These are phyloP conservation scores for Trametes cubensis DNA, from an alignment of 768 basidiomycete genomes.

Conservation along the genomic window DNA sequence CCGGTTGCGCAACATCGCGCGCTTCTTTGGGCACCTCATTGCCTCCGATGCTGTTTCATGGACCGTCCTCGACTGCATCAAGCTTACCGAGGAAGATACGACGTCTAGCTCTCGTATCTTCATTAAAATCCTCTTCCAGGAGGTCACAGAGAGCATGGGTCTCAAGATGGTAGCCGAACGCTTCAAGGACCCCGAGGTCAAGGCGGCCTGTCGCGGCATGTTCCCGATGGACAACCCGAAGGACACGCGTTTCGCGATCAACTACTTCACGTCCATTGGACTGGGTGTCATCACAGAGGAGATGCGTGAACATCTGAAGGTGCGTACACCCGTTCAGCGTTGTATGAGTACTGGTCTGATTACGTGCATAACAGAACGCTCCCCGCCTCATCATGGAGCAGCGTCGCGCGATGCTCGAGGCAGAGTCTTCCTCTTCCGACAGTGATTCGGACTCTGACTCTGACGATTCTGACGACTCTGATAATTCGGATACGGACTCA, in stretches of 20 bases:
- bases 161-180: constrained; percentile 83
- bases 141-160: constrained; percentile 94
- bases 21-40: constrained; percentile 93
- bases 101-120: constrained; percentile 97
- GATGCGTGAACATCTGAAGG: constrained; percentile 96
- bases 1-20: constrained; percentile 93
- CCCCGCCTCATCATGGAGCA: constrained; percentile 94
- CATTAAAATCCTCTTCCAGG: constrained; percentile 93
- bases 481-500: constrained; percentile 31
- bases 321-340: constrained; percentile 34
- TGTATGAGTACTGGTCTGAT: constrained; percentile 1
- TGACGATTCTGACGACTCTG: constrained; percentile 49
- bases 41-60: constrained; percentile 89
- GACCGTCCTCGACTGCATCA: constrained; percentile 80
- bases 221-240: constrained; percentile 97
- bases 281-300: constrained; percentile 90
- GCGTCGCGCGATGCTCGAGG: constrained; percentile 84
- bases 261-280: constrained; percentile 96
- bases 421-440: constrained; percentile 52
- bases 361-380: constrained; percentile 66
- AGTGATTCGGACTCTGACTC: constrained; percentile 40
- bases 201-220: constrained; percentile 72
- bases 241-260: constrained; percentile 94
- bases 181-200: constrained; percentile 87
- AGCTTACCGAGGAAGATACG: constrained; percentile 97